A percentile compares a stretch with the other conserved stretches of the same genome.
These are phyloP conservation scores for Chaetomiaceae sp. DNA, from an alignment of 2,329 filamentous ascomycete species.

Conservation along the genomic window DNA sequence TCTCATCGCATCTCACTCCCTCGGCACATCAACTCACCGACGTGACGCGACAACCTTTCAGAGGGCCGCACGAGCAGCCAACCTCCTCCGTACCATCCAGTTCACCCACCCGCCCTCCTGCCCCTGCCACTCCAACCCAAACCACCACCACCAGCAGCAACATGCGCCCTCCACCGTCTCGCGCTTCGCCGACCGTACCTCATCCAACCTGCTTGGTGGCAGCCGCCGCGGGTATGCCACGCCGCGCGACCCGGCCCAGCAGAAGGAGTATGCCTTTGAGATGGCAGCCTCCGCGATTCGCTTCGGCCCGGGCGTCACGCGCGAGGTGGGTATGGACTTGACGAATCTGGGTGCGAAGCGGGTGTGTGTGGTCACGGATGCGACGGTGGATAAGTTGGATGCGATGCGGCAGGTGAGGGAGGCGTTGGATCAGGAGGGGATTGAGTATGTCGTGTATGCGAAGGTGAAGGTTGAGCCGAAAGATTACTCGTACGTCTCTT, in stretches of 20 bases:
- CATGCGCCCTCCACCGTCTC: constrained; percentile 45
- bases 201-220: not conserved
- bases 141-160: constrained; percentile 64
- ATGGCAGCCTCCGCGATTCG: constrained; percentile 95
- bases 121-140: constrained; percentile 87
- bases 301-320: constrained; percentile 87
- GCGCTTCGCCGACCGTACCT: constrained; percentile 35
- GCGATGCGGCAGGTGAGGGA: constrained; percentile 88
- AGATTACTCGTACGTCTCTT: constrained; percentile 51
- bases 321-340: constrained; percentile 97
- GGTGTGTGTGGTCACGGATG: constrained; percentile 88
- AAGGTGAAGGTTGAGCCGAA: constrained; percentile 85
- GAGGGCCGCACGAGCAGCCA: constrained; percentile 60
- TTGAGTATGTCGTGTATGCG: constrained; percentile 76
- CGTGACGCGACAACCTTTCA: constrained; percentile 22
- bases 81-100: constrained; percentile 80
- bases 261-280: constrained; percentile 97
- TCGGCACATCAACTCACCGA: not conserved
- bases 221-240: constrained; percentile 59
- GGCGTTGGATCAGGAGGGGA: constrained; percentile 68
- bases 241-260: constrained; percentile 61
- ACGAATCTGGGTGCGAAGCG: constrained; percentile 81
- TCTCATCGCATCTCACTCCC: not conserved
- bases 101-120: constrained; percentile 82
- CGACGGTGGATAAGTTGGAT: constrained; percentile 71